These are phyloP conservation scores for Penicillium desertorum DNA, from an alignment of 495 filamentous ascomycete species.

Conservation along the genomic window DNA sequence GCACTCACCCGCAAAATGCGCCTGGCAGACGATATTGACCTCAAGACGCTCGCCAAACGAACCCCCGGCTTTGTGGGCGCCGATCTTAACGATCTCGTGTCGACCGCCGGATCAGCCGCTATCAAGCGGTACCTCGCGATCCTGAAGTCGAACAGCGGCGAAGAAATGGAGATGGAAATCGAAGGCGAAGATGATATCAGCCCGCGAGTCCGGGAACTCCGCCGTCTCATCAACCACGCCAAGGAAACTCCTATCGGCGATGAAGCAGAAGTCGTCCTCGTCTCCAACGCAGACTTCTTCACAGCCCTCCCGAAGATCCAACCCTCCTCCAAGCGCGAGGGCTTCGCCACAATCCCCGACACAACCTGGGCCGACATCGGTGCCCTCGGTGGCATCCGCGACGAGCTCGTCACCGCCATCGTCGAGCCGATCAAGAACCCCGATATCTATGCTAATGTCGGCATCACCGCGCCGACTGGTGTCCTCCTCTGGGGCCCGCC, in stretches of 20 bases:
- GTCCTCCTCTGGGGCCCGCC: slow-evolving; percentile 96
- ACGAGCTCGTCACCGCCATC: slow-evolving; percentile 82
- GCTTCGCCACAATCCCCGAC: slow-evolving; percentile 95
- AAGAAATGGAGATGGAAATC: slow-evolving; percentile 58
- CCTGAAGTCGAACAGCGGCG: slow-evolving; percentile 49
- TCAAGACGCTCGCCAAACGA: slow-evolving; percentile 74
- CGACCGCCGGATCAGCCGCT: slow-evolving; percentile 66
- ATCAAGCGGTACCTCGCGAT: slow-evolving; percentile 59
- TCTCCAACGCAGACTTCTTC: slow-evolving; percentile 67
- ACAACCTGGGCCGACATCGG: slow-evolving; percentile 95
- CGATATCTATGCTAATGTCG: slow-evolving; percentile 73
- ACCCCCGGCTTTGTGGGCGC: slow-evolving; percentile 95
- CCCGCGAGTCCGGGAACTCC: slow-evolving; percentile 49
- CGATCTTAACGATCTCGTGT: slow-evolving; percentile 83
- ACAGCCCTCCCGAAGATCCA: slow-evolving; percentile 81
- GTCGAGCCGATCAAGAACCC: slow-evolving; percentile 89
- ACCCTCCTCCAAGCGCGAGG: slow-evolving; percentile 91
- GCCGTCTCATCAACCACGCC: slow-evolving; percentile 54
- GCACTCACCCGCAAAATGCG: slow-evolving; percentile 71
- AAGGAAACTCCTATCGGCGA: slow-evolving; percentile 49
- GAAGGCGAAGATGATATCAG: slow-evolving; percentile 42
- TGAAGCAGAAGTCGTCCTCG: slow-evolving; percentile 43
- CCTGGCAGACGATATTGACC: slow-evolving; percentile 72
- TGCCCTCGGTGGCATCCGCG: slow-evolving; percentile 73
- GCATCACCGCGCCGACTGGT: slow-evolving; percentile 85